A percentile compares a stretch with the other conserved stretches of the same genome.
Conservation (phyloP, 441 rosid species). For the Pelargonium citronellum region DNA sequence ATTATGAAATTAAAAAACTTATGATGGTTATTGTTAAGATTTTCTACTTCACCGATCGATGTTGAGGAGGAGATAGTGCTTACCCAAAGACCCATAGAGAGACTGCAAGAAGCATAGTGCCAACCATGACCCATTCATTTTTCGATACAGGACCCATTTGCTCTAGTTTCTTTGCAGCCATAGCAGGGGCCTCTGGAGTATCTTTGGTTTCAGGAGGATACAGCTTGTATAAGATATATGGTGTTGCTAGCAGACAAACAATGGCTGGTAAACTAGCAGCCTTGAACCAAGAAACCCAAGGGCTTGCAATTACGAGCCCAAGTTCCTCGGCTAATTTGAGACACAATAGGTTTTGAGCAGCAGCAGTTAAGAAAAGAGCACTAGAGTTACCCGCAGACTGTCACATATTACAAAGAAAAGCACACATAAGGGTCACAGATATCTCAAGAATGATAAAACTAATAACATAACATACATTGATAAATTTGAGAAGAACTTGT, state of each 20-base stretch:
- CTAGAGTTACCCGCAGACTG: conserved; percentile 83
- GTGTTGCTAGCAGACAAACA: conserved; percentile 64
- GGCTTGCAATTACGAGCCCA: conserved; percentile 63
- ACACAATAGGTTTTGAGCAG: conserved; percentile 88
- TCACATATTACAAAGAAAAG: conserved; percentile 34
- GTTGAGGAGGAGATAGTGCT: conserved; percentile 24
- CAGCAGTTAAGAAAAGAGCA: conserved; percentile 91
- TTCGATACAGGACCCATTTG: conserved; percentile 73
- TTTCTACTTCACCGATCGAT: not conserved
- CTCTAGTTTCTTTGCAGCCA: conserved; percentile 70
- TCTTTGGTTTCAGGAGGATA: conserved; percentile 93
- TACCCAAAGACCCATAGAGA: conserved; percentile 89
- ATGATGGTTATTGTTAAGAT: too few species aligned
- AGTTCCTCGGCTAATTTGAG: conserved; percentile 90
- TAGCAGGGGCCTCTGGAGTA: conserved; percentile 90
- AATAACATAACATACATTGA: not conserved
- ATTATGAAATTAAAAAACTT: too few species aligned
- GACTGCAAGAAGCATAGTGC: conserved; percentile 88
- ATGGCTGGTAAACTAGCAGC: conserved; percentile 84
- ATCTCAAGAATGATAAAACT: conserved; percentile 15
- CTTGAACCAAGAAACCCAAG: conserved; percentile 93
- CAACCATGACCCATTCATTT: conserved; percentile 84
- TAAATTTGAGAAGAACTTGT: too few species aligned
- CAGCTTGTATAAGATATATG: conserved; percentile 65
- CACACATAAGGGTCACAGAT: conserved; percentile 23